Evolutionary conservation across 1,284 basidiomycete genomes (phyloP).

Genomic region (Naganishia albida): DNA sequence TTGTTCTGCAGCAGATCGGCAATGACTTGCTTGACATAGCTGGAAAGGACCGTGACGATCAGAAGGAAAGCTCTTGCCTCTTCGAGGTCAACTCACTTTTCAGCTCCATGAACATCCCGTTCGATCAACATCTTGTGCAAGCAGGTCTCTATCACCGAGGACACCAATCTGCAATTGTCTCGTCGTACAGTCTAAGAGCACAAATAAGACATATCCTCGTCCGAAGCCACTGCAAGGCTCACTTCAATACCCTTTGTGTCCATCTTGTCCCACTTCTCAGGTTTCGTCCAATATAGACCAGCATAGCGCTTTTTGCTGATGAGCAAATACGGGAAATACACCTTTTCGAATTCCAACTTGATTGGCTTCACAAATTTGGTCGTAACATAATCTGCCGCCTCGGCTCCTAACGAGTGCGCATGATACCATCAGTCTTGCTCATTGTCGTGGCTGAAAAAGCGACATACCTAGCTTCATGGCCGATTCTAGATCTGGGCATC

Average conservation of each 20-base stretch:
- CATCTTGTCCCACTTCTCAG: slow-evolving; percentile 97
- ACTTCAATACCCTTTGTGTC: slow-evolving; percentile 98
- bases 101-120: slow-evolving; percentile 85
- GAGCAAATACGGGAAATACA: slow-evolving; percentile 93
- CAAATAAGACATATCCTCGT: slow-evolving; percentile 10
- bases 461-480: slow-evolving; percentile 82
- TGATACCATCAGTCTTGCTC: too few relatives aligned
- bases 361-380: slow-evolving; percentile 88
- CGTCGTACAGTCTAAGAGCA: slow-evolving; percentile 78
- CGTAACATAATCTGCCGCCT: slow-evolving; percentile 93
- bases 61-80: neutral
- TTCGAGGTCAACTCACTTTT: slow-evolving; percentile 64
- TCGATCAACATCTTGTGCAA: slow-evolving; percentile 95
- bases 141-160: slow-evolving; percentile 94
- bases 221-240: slow-evolving; percentile 38
- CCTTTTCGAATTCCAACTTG: slow-evolving; percentile 97
- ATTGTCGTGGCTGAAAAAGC: slow-evolving; percentile 10
- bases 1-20: slow-evolving; percentile 91
- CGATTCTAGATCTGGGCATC: slow-evolving; percentile 74
- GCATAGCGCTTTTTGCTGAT: slow-evolving; percentile 98
- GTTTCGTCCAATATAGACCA: slow-evolving; percentile 89
- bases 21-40: slow-evolving; percentile 89
- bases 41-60: slow-evolving; percentile 46
- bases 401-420: slow-evolving; percentile 63
- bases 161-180: slow-evolving; percentile 93